phyloP scores from a whole-genome alignment of 768 basidiomycete genomes.

The Lyophyllum decastes region DNA sequence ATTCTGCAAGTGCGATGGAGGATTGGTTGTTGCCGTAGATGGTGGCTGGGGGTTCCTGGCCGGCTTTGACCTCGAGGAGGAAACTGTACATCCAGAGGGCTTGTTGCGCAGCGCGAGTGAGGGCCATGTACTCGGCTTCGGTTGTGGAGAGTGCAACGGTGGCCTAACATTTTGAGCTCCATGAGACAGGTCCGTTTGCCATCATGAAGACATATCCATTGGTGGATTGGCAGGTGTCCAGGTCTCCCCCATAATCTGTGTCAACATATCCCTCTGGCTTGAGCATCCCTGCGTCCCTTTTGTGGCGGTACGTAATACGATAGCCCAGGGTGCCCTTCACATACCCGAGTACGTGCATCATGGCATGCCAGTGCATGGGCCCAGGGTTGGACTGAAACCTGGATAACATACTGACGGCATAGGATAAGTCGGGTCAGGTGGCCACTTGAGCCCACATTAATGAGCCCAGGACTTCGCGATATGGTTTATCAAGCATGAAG shows the following conservation, averaged over 20 bases:
- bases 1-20: too few relatives aligned
- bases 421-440: slow-evolving; percentile 19
- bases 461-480: too few relatives aligned
- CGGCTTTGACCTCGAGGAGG: slow-evolving; percentile 23
- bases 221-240: too few relatives aligned
- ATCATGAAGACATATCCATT: slow-evolving; percentile 25
- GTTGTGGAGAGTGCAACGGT: slow-evolving; percentile 15
- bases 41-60: not conserved
- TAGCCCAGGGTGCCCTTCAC: too few relatives aligned
- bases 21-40: too few relatives aligned
- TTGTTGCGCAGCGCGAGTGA: slow-evolving; percentile 28
- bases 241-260: too few relatives aligned
- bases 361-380: slow-evolving; percentile 33
- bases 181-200: slow-evolving; percentile 25
- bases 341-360: slow-evolving; percentile 22
- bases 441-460: not conserved
- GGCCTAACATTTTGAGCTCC: slow-evolving; percentile 16
- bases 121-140: slow-evolving; percentile 26
- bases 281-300: too few relatives aligned
- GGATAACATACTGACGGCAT: slow-evolving; percentile 18
- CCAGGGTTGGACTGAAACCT: slow-evolving; percentile 26
- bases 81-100: slow-evolving; percentile 30
- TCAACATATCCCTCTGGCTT: too few relatives aligned
- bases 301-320: too few relatives aligned
- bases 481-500: too few relatives aligned